These are phyloP conservation scores for Pontederia paniculata DNA, from an alignment of 176 grass and related monocot genomes.

Conservation along the genomic window DNA sequence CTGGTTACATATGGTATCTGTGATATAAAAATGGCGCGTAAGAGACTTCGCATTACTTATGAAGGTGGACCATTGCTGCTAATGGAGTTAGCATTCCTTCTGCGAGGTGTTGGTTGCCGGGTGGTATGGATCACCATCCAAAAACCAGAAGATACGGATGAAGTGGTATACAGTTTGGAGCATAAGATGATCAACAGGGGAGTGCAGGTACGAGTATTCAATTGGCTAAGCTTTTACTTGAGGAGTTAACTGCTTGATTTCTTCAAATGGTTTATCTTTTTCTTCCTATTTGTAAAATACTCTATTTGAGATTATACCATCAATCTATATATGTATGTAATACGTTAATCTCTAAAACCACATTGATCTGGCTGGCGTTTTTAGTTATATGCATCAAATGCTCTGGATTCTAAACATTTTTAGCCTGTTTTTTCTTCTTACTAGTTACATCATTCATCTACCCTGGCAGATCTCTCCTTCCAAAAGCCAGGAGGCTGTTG, in stretches of 20 bases:
- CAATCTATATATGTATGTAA: no score
- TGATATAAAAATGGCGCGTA: no score
- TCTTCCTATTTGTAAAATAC: slow-evolving; percentile 9
- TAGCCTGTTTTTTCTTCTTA: no score
- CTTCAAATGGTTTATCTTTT: no score
- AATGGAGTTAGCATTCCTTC: slow-evolving; percentile 87
- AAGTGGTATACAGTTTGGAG: slow-evolving; percentile 64
- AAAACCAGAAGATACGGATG: slow-evolving; percentile 54
- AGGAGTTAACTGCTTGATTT: not conserved
- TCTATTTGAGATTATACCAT: not conserved
- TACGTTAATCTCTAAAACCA: no score
- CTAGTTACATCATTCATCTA: no score
- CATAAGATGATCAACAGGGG: slow-evolving; percentile 83
- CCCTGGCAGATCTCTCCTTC: slow-evolving; percentile 54
- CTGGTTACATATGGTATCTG: not conserved
- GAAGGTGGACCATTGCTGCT: slow-evolving; percentile 83
- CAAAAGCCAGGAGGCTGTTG: slow-evolving; percentile 57
- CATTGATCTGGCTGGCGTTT: no score
- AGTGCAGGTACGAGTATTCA: slow-evolving; percentile 41
- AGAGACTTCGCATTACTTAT: not conserved
- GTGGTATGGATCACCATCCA: slow-evolving; percentile 93
- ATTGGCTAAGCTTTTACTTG: not conserved
- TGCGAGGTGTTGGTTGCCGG: slow-evolving; percentile 46
- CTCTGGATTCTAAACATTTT: no score
- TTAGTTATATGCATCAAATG: no score